These are phyloP conservation scores for Brassica cretica DNA, from an alignment of 345 rosid genomes.

Conservation along the genomic window DNA sequence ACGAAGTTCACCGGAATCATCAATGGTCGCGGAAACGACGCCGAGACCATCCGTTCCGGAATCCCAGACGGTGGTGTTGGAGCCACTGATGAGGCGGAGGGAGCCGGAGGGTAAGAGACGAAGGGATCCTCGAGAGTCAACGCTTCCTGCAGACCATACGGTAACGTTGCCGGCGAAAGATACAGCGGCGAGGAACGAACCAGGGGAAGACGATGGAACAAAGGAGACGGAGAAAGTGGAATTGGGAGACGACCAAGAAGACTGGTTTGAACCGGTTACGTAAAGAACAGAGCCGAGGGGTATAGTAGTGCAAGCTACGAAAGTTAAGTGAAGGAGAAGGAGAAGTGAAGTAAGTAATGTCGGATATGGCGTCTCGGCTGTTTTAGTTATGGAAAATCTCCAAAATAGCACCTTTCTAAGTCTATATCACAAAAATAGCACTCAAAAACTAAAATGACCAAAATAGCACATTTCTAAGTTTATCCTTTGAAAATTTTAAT, in stretches of 20 bases:
- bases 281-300: constrained; percentile 48
- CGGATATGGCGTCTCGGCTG: constrained; percentile 24
- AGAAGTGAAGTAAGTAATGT: not conserved
- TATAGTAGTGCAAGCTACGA: constrained; percentile 32
- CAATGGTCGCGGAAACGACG: constrained; percentile 50
- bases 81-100: constrained; percentile 60
- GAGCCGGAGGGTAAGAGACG: constrained; percentile 48
- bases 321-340: constrained; percentile 9
- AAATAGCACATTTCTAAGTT: no score
- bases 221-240: constrained; percentile 50
- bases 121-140: constrained; percentile 55
- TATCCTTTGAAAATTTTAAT: no score
- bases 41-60: constrained; percentile 52
- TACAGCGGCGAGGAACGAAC: constrained; percentile 42
- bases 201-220: constrained; percentile 31
- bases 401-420: no score
- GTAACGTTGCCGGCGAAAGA: constrained; percentile 44
- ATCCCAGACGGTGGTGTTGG: constrained; percentile 60
- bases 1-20: constrained; percentile 54
- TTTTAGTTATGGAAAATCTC: no score
- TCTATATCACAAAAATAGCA: no score
- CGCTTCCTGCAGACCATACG: constrained; percentile 59
- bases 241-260: constrained; percentile 52
- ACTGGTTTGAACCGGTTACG: constrained; percentile 42
- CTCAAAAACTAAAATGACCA: no score